These are phyloP conservation scores for Salix viminalis DNA, from an alignment of 345 rosid genomes.

Conservation along the genomic window DNA sequence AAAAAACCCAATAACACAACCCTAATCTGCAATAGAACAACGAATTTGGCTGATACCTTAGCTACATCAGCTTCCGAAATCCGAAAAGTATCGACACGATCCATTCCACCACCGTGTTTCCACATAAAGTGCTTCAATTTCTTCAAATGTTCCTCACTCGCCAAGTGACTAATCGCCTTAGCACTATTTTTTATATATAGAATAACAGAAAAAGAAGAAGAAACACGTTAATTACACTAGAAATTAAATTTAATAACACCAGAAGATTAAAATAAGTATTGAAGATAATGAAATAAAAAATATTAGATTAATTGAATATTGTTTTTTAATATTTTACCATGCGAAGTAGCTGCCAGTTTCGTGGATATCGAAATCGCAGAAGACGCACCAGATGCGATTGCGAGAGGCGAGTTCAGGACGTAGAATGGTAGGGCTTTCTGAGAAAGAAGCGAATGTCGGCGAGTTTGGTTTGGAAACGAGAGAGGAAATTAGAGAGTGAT, in stretches of 20 bases:
- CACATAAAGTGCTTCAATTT: constrained; percentile 74
- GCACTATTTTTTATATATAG: constrained; percentile 26
- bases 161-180: constrained; percentile 67
- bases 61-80: constrained; percentile 50
- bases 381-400: constrained; percentile 75
- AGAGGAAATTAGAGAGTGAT: constrained; percentile 47
- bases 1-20: neutral
- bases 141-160: constrained; percentile 62
- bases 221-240: neutral
- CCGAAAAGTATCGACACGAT: constrained; percentile 46
- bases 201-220: neutral
- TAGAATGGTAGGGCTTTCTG: constrained; percentile 51
- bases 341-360: constrained; percentile 67
- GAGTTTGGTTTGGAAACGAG: constrained; percentile 58
- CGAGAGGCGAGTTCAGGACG: constrained; percentile 51
- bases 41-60: constrained; percentile 41
- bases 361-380: constrained; percentile 64
- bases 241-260: neutral
- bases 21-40: neutral
- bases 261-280: neutral
- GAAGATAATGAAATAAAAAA: neutral
- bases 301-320: neutral
- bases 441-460: constrained; percentile 60
- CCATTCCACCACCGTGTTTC: constrained; percentile 66
- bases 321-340: constrained; percentile 37